Percentiles rank a stretch among this genome's conserved stretches.
Conservation (phyloP, 2,329 filamentous ascomycete genomes). For the Coniochaeta sp. region DNA sequence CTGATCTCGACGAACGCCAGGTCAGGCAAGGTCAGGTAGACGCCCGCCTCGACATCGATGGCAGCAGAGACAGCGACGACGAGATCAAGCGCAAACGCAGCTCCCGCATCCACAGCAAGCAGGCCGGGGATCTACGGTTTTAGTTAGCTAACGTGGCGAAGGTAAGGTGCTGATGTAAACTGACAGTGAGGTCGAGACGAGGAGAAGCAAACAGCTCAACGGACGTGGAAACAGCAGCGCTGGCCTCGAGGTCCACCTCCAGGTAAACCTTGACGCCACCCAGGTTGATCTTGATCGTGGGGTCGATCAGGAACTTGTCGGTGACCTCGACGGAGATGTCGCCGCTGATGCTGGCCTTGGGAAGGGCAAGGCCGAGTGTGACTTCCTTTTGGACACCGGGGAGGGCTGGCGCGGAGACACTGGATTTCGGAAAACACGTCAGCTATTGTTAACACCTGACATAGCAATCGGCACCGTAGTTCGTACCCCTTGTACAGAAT, state of each 20-base stretch:
- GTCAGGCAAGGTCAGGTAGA: constrained; percentile 18
- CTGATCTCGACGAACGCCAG: constrained; percentile 18
- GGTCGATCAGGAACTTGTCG: constrained; percentile 10
- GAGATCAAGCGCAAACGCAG: constrained; percentile 20
- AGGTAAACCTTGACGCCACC: constrained; percentile 19
- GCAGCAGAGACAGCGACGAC: constrained; percentile 17
- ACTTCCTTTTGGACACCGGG: constrained; percentile 5
- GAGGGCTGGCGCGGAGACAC: constrained; percentile 6
- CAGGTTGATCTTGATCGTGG: constrained; percentile 13
- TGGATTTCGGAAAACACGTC: neutral
- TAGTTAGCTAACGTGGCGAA: neutral
- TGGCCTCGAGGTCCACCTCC: constrained; percentile 16
- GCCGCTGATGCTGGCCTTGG: constrained; percentile 11
- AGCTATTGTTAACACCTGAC: neutral
- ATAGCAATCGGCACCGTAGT: neutral
- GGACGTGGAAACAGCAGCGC: constrained; percentile 13
- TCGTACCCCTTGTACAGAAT: constrained; percentile 13
- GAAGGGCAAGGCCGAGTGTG: constrained; percentile 12
- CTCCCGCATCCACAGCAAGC: constrained; percentile 12
- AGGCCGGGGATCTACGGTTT: constrained; percentile 14
- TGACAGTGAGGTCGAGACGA: constrained; percentile 8
- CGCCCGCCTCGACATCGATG: constrained; percentile 15
- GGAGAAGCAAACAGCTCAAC: constrained; percentile 15
- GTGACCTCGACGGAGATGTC: constrained; percentile 9
- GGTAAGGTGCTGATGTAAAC: neutral